phyloP scores from a whole-genome alignment of 345 rosid genomes.

The Moricandia arvensis region DNA sequence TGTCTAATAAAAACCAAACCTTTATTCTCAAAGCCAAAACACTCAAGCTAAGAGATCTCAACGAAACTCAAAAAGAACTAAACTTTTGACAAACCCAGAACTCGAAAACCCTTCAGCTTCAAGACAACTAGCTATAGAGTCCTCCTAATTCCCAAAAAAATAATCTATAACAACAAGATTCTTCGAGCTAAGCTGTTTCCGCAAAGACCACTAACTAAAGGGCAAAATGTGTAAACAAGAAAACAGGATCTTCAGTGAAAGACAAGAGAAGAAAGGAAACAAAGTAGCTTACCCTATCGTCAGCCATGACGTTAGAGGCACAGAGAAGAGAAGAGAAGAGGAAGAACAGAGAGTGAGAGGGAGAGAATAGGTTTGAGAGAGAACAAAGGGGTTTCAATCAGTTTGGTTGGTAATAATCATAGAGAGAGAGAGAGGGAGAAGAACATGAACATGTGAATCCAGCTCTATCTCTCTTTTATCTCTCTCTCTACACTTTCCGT shows the following conservation, averaged over 20 bases:
- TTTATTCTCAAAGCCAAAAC: not conserved
- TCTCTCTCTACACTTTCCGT: slow-evolving; percentile 41
- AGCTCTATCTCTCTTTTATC: slow-evolving; percentile 33
- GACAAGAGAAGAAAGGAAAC: not conserved
- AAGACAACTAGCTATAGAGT: not conserved
- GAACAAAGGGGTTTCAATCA: slow-evolving; percentile 37
- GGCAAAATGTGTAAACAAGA: not conserved
- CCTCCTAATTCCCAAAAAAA: not conserved
- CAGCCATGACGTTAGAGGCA: slow-evolving; percentile 55
- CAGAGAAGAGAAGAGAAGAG: slow-evolving; percentile 3
- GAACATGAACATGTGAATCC: slow-evolving; percentile 56
- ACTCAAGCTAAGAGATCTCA: slow-evolving; percentile 26
- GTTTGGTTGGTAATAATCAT: slow-evolving; percentile 44
- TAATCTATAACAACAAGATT: not conserved
- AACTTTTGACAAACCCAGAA: slow-evolving; percentile 1
- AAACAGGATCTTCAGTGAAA: not conserved
- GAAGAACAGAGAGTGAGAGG: not conserved
- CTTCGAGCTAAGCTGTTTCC: not conserved
- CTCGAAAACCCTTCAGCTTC: slow-evolving; percentile 5
- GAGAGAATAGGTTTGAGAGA: slow-evolving; percentile 15
- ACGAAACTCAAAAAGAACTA: not conserved
- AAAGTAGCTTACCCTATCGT: slow-evolving; percentile 54
- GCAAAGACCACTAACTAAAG: not conserved
- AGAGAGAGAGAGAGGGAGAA: slow-evolving; percentile 36
- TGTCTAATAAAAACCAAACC: not conserved